Evolutionary conservation across 805 yeast genomes (phyloP), one percentile per base, ranked within the genome.

Genomic region (Wickerhamomyces hampshirensis): DNA sequence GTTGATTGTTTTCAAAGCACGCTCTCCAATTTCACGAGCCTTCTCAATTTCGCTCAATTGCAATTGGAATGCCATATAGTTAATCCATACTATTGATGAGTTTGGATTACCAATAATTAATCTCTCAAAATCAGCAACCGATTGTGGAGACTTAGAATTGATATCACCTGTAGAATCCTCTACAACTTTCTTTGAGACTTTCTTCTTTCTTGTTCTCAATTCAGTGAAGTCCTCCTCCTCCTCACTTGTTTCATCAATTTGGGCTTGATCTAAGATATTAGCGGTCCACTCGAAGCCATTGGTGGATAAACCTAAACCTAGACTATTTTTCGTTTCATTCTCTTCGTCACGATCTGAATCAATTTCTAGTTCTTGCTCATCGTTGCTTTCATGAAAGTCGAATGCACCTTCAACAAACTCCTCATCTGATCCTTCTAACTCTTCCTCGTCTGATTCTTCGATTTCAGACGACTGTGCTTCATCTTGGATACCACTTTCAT

Each of bases 251-350:
- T 72, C 79, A 9, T 75, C 73, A 14, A 69, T 79, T 40, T 75
- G 79, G 14, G 82, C 85, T 62, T 85, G 94, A 49, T 85, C 95
- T 44, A 88, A 68, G 47, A 86, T 78, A 28, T 85, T 80, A 3
- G 95, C 95, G 31, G 95, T 82, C 98, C 98, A 93, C 60, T 93
- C 96, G 51, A 93, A 93, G 4, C 94, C 94, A 50, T 77, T 80
- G 27, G 94, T 81, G 14, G 88, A 77, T 39, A 93, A 69, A 6
- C 95, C 95, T 59, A 7, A 35, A 54, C 9, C 53, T 59, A 11
- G 49, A 51, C 28, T 55, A 32, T 60, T 66, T n/a, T 42, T 63
- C 3, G 52, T 51, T 18, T 47, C 55, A 0, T 44, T 57, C 10
- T 50, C 62, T 9, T 23, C 28, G 15, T 44, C 53, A 18, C 30